Evolutionary conservation across 78 protist genomes (phyloP).

Genomic region (Monosiga brevicollis): DNA sequence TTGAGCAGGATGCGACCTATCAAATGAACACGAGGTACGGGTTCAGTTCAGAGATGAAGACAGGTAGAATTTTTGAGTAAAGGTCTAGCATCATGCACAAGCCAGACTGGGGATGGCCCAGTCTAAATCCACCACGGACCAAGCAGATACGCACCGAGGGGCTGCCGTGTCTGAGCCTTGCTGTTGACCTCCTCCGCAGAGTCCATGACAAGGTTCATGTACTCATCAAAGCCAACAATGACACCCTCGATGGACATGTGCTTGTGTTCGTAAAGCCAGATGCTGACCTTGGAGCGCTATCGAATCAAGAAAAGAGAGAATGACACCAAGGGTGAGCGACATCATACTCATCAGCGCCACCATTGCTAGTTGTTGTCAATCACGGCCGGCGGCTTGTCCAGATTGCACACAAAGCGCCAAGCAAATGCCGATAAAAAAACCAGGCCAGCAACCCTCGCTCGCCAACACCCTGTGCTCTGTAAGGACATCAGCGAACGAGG

Average conservation of each 20-base stretch:
- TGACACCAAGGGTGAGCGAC: background rate
- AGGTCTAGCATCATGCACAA: background rate
- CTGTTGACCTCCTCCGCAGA: background rate
- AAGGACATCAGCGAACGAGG: background rate
- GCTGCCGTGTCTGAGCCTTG: background rate
- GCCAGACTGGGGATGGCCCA: background rate
- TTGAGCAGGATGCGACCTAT: background rate
- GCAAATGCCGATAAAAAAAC: background rate
- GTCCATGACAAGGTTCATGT: conserved; percentile 56
- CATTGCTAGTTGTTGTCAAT: no score
- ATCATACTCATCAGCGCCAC: background rate
- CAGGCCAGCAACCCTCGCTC: background rate
- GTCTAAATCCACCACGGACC: background rate
- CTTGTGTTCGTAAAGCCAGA: background rate
- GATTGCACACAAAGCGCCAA: background rate
- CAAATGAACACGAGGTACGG: background rate
- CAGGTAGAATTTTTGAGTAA: background rate
- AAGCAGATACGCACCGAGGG: background rate
- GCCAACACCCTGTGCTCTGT: background rate
- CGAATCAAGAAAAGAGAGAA: background rate
- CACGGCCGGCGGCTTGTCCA: background rate
- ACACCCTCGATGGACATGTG: background rate
- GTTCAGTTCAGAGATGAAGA: background rate
- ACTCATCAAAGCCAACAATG: conserved; percentile 63
- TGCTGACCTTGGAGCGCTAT: background rate